Base-by-base conservation (phyloP, 805 yeast genomes). In the Candida quercuum region DNA sequence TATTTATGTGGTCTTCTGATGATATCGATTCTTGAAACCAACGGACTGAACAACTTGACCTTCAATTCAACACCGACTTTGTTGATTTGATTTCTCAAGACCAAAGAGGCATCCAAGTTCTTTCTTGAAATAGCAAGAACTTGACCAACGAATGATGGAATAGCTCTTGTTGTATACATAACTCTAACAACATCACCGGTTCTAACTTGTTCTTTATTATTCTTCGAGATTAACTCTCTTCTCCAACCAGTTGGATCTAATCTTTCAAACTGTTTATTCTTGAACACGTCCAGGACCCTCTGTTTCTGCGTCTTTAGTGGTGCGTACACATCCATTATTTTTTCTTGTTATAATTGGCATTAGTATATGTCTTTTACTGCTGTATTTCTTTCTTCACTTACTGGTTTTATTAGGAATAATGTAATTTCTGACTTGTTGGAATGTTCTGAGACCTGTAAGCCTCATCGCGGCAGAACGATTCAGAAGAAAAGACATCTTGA, bases 11-110 rank as follows among this genome's bases (percentile, higher is more conserved):
- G 91, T 61, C 81, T 81, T 61, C 84, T 74, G 44, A 91, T 61
- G 28, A 88, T 60, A 61, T 89, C 97, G 37, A 91, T 70, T 60
- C 81, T 76, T 45, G 78, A 74, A 39, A 93, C 71, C 38, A 77
- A 68, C 7, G 97, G 96, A 44, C 82, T 83, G 67, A 71, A 91
- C 19, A 91, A 63, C 21, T 91, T 89, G 33, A 88, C 76, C 44
- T 91, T 71, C 45, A 81, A 65, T 55, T 91, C 98, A 35, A 86
- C 91, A 39, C 95, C 95, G n/a, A 86, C 64, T 49, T 83, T 84
- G 44, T 81, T 72, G 49, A 86, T 69, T 56, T 83, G 86, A 57
- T 88, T 86, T 69, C 99, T 80, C 46, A 91, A 60, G 39, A 86
- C 64, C n/a, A 91, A 63, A 42, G 84, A 81, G 14, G 94, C 74